Conservation (phyloP, 169 alveolate species). For the Plasmodium inui region DNA sequence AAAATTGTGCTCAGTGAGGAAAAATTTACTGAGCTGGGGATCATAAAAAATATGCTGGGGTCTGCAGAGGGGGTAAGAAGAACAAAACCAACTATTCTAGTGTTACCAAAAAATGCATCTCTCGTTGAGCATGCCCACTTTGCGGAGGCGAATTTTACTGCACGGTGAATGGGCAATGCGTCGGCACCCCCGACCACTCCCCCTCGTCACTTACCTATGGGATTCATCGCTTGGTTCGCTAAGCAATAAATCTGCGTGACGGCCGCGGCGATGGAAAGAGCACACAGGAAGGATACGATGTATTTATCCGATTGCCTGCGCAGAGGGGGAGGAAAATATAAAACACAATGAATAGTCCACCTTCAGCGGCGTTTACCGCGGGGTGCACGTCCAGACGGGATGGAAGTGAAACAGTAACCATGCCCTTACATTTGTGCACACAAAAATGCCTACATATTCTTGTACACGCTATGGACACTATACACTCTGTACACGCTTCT, state of each 20-base stretch:
- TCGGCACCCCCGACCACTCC: neutral
- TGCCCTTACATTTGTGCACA: neutral
- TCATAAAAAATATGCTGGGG: conserved; percentile 62
- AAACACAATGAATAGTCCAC: neutral
- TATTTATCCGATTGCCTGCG: conserved; percentile 31
- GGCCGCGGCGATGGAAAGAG: conserved; percentile 34
- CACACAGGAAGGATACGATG: conserved; percentile 33
- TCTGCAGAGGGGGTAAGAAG: neutral
- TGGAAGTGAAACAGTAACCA: neutral
- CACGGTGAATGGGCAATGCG: neutral
- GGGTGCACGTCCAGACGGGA: neutral
- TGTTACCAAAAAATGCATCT: neutral
- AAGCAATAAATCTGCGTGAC: conserved; percentile 35
- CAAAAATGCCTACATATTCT: neutral
- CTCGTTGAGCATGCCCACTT: neutral
- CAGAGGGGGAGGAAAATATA: neutral
- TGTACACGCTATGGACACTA: neutral
- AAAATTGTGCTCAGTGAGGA: conserved; percentile 55
- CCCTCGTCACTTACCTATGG: conserved; percentile 28
- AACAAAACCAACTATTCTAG: neutral
- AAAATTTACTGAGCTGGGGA: conserved; percentile 54
- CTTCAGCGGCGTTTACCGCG: neutral
- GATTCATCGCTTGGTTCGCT: conserved; percentile 30
- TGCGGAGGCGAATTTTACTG: neutral
- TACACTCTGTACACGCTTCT: neutral